Conservation (phyloP, 1,139 yeast genomes). For the Hanseniaspora sp. region DNA sequence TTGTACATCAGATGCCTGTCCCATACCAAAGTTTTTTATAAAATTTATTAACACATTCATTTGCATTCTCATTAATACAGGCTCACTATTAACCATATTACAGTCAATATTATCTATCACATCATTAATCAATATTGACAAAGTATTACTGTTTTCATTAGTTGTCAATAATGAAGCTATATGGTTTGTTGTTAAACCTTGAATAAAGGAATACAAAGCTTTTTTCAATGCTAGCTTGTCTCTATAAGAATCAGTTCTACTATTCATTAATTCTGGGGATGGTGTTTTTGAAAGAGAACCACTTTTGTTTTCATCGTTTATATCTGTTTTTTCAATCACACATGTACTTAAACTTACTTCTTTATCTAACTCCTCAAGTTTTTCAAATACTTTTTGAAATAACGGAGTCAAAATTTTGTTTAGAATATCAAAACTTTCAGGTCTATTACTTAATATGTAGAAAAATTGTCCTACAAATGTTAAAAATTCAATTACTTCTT, state of each 20-base stretch:
- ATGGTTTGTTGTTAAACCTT: slow-evolving; percentile 63
- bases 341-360: slow-evolving; percentile 29
- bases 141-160: slow-evolving; percentile 48
- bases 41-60: slow-evolving; percentile 59
- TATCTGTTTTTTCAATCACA: slow-evolving; percentile 27
- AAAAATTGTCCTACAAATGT: slow-evolving; percentile 81
- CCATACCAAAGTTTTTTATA: slow-evolving; percentile 57
- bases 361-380: slow-evolving; percentile 35
- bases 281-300: slow-evolving; percentile 14
- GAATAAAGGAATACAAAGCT: slow-evolving; percentile 57
- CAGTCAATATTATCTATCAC: slow-evolving; percentile 49
- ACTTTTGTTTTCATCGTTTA: slow-evolving; percentile 7
- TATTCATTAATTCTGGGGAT: slow-evolving; percentile 21
- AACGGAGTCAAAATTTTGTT: slow-evolving; percentile 66
- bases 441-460: slow-evolving; percentile 61
- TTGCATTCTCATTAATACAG: slow-evolving; percentile 55
- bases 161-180: slow-evolving; percentile 67
- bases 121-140: slow-evolving; percentile 55
- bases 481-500: slow-evolving; percentile 69
- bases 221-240: slow-evolving; percentile 55
- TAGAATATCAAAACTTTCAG: slow-evolving; percentile 59
- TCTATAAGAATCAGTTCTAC: slow-evolving; percentile 41
- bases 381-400: slow-evolving; percentile 50
- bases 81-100: slow-evolving; percentile 43
- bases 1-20: slow-evolving; percentile 45